These are phyloP conservation scores for Pestalotiopsis sp. DNA, from an alignment of 2,329 filamentous ascomycete species.

Conservation along the genomic window DNA sequence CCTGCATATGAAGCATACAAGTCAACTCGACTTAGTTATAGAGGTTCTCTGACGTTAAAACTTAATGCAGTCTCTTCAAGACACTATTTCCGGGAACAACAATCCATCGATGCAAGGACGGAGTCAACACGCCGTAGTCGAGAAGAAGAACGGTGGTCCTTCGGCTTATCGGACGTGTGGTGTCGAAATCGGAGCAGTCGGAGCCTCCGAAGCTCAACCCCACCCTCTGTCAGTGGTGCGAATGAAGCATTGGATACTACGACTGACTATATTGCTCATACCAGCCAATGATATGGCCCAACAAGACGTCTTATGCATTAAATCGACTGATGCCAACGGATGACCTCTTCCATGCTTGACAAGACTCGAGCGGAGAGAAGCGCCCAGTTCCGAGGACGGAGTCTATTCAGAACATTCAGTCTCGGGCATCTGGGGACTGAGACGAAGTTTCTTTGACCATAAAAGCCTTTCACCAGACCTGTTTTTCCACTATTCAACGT, in stretches of 20 bases:
- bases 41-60: too few species aligned
- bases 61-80: too few species aligned
- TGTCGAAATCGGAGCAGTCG: background rate
- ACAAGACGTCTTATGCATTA: background rate
- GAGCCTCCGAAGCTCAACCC: constrained; percentile 1
- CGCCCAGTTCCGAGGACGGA: background rate
- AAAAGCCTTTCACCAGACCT: background rate
- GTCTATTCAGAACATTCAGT: background rate
- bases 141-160: background rate
- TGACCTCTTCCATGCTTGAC: background rate
- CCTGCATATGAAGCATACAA: too few species aligned
- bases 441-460: background rate
- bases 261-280: background rate
- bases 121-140: background rate
- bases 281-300: background rate
- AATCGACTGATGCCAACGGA: background rate
- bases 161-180: background rate
- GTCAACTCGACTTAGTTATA: too few species aligned
- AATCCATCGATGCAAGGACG: background rate
- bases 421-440: background rate
- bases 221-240: background rate
- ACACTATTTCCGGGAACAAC: background rate
- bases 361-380: background rate
- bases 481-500: background rate
- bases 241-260: background rate